Base-by-base conservation (phyloP, 352 stramenopile genomes). In the Globisporangium abappressorium region DNA sequence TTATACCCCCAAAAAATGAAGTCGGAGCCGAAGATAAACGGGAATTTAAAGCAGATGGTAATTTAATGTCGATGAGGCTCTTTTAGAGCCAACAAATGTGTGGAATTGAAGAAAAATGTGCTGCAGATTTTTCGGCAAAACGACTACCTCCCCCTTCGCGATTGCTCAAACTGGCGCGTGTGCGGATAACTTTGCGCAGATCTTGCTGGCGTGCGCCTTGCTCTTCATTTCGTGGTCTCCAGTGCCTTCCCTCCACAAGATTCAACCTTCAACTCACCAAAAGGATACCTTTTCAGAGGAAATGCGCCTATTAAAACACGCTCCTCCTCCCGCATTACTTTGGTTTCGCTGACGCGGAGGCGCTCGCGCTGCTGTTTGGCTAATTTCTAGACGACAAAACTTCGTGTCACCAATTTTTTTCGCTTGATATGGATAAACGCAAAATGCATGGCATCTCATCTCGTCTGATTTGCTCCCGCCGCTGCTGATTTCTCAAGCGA, bases 331-430 rank as follows among this genome's bases (percentile, higher is more conserved):
- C 18, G 9, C 34, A 2, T 33, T 53, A 6, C n/a, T 11, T n/a
- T 6, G 5, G 20, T 34, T 24, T 47, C 49, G 43, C 26, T 65
- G 60, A 65, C 60, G 60, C 28, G 33, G 20, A 56, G 38, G 18
- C 20, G n/a, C 28, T 54, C 24, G 26, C 41, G 54, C 56, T 57
- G 54, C 28, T 68, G 41, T 36, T 68, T 62, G 63, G 51, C 34
- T 36, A 2, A 6, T 24, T 36, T 51, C 43, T 22, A 3, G 41
- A 47, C 15, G 14, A 20, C 41, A 47, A 47, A n/a, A 47, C 20
- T 47, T 20, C 43, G 18, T 43, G 55, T 59, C 22, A 41, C 28
- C 54, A 41, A 3, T 41, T 41, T 34, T 41, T 15, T 18, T 5
- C 15, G 26, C 11, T 33, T 18, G 24, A 28, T 54, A 3, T 26